phyloP scores from a whole-genome alignment of 768 basidiomycete species.

The Kwoniella shandongensis region DNA sequence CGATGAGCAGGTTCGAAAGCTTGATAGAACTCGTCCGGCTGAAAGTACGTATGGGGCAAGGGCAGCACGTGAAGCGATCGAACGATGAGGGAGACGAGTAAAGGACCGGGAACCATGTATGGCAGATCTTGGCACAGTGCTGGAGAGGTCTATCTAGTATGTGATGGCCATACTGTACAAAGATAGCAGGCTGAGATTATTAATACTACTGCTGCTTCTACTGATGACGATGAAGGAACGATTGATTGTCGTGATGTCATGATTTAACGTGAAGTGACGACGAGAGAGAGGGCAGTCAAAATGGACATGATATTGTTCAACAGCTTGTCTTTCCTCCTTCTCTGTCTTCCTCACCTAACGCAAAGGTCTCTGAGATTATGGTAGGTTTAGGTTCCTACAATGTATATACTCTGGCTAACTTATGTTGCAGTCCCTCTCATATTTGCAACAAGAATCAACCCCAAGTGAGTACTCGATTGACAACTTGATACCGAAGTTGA shows the following conservation, averaged over 20 bases:
- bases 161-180: no score
- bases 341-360: neutral
- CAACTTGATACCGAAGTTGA: neutral
- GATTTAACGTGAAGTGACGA: no score
- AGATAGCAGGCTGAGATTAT: no score
- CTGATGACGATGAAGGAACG: no score
- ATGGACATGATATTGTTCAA: no score
- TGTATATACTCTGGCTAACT: no score
- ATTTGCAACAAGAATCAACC: conserved; percentile 46
- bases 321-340: neutral
- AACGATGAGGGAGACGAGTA: conserved; percentile 40
- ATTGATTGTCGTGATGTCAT: neutral
- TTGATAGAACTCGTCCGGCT: conserved; percentile 97
- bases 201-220: no score
- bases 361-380: no score
- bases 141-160: no score
- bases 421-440: conserved; percentile 36
- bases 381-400: no score
- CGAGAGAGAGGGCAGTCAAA: no score
- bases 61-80: conserved; percentile 58
- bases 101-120: conserved; percentile 22
- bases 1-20: conserved; percentile 87
- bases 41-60: conserved; percentile 79
- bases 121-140: no score
- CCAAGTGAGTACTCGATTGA: conserved; percentile 23